phyloP scores from a whole-genome alignment of 2,329 filamentous ascomycete genomes.

The Fusarium sp. region DNA sequence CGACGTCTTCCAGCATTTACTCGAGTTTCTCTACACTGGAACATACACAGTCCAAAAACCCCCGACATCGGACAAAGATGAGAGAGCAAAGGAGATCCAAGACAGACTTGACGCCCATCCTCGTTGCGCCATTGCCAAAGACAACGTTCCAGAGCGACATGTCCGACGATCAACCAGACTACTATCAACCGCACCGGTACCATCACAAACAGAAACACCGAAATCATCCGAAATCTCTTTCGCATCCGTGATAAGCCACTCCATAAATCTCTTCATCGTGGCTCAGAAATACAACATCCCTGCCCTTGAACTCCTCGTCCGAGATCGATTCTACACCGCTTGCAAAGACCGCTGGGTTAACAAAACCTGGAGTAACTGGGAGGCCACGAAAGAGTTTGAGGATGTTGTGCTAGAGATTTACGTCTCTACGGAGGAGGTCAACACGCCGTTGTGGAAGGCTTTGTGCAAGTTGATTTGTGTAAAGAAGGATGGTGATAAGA shows the following conservation, averaged over 20 bases:
- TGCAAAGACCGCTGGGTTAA: slow-evolving; percentile 15
- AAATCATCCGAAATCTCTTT: not conserved
- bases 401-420: slow-evolving; percentile 26
- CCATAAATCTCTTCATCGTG: slow-evolving; percentile 50
- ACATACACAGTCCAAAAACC: slow-evolving; percentile 28
- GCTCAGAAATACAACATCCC: slow-evolving; percentile 54
- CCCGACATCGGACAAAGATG: not conserved
- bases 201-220: not conserved
- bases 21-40: slow-evolving; percentile 52
- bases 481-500: not conserved
- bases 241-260: slow-evolving; percentile 23
- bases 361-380: slow-evolving; percentile 10
- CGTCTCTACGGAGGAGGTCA: not conserved
- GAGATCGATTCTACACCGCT: slow-evolving; percentile 48
- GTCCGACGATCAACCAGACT: slow-evolving; percentile 18
- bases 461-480: slow-evolving; percentile 28
- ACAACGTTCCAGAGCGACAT: not conserved
- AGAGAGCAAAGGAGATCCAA: slow-evolving; percentile 13
- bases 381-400: slow-evolving; percentile 18
- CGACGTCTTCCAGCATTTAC: slow-evolving; percentile 42
- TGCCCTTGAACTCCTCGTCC: slow-evolving; percentile 48
- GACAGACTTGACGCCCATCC: slow-evolving; percentile 9
- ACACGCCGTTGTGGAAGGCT: slow-evolving; percentile 24
- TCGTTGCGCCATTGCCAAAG: not conserved
- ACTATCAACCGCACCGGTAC: not conserved